Evolutionary conservation across 106 monocot genomes (phyloP), one percentile per base, ranked within the genome.

Genomic region (Cymbidium sinense): DNA sequence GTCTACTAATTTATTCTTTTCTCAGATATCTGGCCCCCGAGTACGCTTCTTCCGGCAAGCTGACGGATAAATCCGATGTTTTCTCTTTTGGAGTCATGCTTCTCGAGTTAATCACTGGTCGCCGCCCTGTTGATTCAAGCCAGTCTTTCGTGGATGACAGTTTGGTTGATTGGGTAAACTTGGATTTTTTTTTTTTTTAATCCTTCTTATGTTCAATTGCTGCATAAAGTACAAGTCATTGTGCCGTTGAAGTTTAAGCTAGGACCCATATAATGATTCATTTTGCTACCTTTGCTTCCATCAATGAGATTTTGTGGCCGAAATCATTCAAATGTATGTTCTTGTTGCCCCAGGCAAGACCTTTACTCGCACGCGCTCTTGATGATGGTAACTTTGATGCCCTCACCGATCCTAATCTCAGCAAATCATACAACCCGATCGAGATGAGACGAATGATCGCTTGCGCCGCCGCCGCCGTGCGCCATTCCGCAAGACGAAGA

Each of bases 91-190:
- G 76, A 20, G 83, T 89, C 75, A 89, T 89, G 88, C 86, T 89
- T 86, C 83, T 89, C 30, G 88, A 89, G 73, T 75, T 89, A 76
- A 89, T 89, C 50, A 86, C 86, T 19, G 88, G 88, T 18, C 43
- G 76, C 12, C 83, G 88, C 27, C 88, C 88, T 19, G 78, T 83
- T 70, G 86, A 89, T 83, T 77, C 86, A 36, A 76, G 13, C 64
- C 80, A 83, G 29, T 29, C 86, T 64, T 86, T 52, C 79, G 83
- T 86, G 86, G 88, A 89, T 73, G 88, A 89, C 44, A 86, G 88
- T 64, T 83, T 89, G 47, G 88, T 89, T 35, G 88, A 89, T 75
- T 89, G 88, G 88, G 88, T 89, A 31, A 33, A 67, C 2, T 67
- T 33, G 58, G 8, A 23, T 23, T 7, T 8, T 73, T 5, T 12